Evolutionary conservation across 1,139 yeast genomes (phyloP).

Genomic region (Yamadazyma atlantica): DNA sequence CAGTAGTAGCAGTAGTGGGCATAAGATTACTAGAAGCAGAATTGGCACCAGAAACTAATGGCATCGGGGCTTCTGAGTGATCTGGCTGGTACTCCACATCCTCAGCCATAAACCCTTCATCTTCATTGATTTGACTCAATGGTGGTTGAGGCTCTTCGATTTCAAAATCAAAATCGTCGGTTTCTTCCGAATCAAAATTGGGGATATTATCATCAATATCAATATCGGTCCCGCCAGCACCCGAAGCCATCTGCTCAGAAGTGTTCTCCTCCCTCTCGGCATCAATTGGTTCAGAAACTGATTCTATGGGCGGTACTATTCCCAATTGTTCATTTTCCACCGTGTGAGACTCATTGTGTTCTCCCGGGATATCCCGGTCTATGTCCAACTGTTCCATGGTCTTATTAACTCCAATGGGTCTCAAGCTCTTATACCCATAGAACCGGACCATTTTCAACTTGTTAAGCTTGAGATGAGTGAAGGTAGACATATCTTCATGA

Average conservation of each 20-base stretch:
- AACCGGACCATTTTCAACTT: conserved; percentile 43
- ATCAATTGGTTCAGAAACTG: neutral
- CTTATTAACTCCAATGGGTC: conserved; percentile 56
- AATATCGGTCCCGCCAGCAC: neutral
- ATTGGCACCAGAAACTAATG: neutral
- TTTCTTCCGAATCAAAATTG: conserved; percentile 10
- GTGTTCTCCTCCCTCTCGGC: neutral
- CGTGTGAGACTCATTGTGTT: conserved; percentile 5
- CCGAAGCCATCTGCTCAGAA: neutral
- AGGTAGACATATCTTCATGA: conserved; percentile 24
- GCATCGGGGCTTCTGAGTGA: conserved; percentile 24
- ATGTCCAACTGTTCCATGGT: conserved; percentile 51
- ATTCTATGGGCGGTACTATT: neutral
- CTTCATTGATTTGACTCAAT: conserved; percentile 13
- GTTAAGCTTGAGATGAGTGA: conserved; percentile 38
- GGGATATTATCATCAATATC: conserved; percentile 16
- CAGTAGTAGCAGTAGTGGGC: neutral
- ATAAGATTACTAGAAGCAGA: conserved; percentile 1
- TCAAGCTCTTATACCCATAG: conserved; percentile 49
- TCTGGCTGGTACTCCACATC: conserved; percentile 59
- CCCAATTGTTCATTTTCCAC: conserved; percentile 10
- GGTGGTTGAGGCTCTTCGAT: conserved; percentile 4
- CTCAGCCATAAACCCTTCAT: conserved; percentile 54
- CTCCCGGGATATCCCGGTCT: conserved; percentile 15
- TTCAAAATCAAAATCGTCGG: conserved; percentile 9